Evolutionary conservation across 2,329 filamentous ascomycete species (phyloP).

Genomic region (Fusarium pseudonygamai): DNA sequence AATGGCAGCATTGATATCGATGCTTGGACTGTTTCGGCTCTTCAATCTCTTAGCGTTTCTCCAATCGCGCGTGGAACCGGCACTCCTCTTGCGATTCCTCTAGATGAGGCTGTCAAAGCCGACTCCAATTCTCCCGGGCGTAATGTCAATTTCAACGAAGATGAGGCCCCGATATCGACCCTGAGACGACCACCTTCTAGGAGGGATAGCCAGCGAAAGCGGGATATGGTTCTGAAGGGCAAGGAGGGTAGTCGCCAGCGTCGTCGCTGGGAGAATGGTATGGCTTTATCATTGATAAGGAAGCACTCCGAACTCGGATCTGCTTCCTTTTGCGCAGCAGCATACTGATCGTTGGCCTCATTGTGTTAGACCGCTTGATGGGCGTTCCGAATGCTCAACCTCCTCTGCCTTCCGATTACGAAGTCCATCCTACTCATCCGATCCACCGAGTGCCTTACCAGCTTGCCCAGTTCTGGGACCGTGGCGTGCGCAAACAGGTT

Average conservation of each 20-base stretch:
- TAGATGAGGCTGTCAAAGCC: conserved; percentile 64
- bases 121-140: conserved; percentile 25
- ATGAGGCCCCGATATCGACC: conserved; percentile 42
- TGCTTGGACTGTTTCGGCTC: conserved; percentile 70
- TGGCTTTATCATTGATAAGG: neutral
- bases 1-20: conserved; percentile 65
- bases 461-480: conserved; percentile 86
- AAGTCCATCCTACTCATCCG: conserved; percentile 81
- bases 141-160: conserved; percentile 33
- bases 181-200: conserved; percentile 58
- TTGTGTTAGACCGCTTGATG: conserved; percentile 76
- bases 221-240: conserved; percentile 84
- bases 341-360: conserved; percentile 27
- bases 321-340: neutral
- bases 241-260: conserved; percentile 89
- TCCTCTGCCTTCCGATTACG: conserved; percentile 84
- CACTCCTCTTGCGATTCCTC: conserved; percentile 75
- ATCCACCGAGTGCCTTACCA: conserved; percentile 86
- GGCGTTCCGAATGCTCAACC: conserved; percentile 88
- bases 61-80: conserved; percentile 67
- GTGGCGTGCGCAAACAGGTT: conserved; percentile 59
- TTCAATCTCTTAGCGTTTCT: conserved; percentile 65
- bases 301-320: neutral
- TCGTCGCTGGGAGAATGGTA: conserved; percentile 95
- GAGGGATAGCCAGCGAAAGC: conserved; percentile 65